A percentile compares a stretch with the other conserved stretches of the same genome.
Evolutionary conservation across 495 filamentous ascomycete species (phyloP).

Genomic region (Podospora appendiculata): DNA sequence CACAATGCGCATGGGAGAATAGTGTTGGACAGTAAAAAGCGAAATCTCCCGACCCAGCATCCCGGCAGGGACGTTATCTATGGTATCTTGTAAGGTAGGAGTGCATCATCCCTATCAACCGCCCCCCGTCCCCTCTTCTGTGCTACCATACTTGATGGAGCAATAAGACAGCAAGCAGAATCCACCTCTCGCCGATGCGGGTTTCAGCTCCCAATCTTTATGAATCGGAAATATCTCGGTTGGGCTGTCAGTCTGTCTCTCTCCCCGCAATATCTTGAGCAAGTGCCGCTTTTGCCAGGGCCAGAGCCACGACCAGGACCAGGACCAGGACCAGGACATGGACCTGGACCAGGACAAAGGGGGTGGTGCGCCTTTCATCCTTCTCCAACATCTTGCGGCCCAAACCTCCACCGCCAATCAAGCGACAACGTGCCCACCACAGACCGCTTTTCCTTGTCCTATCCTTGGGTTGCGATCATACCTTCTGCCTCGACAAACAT

Average conservation of each 20-base stretch:
- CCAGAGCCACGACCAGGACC: background rate
- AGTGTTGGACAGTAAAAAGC: too few species aligned
- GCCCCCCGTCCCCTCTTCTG: too few species aligned
- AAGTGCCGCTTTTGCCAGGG: background rate
- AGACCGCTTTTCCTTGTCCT: slow-evolving; percentile 2
- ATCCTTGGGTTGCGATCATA: background rate
- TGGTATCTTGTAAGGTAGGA: too few species aligned
- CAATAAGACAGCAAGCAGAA: too few species aligned
- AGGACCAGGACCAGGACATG: background rate
- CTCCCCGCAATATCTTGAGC: background rate
- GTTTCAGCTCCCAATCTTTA: too few species aligned
- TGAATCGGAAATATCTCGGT: background rate
- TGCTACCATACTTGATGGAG: too few species aligned
- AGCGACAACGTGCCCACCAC: slow-evolving; percentile 25
- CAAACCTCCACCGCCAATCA: slow-evolving; percentile 23
- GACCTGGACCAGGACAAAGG: background rate
- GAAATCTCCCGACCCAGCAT: too few species aligned
- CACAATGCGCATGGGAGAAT: too few species aligned
- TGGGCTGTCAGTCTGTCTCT: background rate
- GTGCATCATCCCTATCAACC: too few species aligned
- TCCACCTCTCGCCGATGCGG: too few species aligned
- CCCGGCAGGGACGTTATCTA: too few species aligned
- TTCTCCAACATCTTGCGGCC: slow-evolving; percentile 13
- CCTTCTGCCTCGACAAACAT: background rate
- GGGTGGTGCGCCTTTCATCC: background rate